These are phyloP conservation scores for Mycena belliarum DNA, from an alignment of 768 basidiomycete species.

Conservation along the genomic window DNA sequence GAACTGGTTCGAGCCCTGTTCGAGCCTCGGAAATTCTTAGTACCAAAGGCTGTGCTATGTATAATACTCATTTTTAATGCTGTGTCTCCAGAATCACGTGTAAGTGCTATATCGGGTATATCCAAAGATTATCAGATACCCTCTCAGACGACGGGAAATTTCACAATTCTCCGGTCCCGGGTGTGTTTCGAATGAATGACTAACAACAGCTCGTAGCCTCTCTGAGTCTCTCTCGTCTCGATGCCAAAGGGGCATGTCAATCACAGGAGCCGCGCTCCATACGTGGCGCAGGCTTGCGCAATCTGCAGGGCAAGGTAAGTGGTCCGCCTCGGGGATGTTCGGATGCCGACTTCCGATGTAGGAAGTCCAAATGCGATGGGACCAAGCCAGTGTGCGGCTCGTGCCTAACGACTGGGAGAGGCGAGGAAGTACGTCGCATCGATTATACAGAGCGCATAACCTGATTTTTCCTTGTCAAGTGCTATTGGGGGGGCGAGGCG, in stretches of 20 bases:
- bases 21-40: too few relatives aligned
- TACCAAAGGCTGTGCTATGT: too few relatives aligned
- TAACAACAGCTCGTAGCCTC: too few relatives aligned
- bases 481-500: constrained; percentile 13
- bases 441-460: neutral
- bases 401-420: constrained; percentile 11
- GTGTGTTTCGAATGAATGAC: too few relatives aligned
- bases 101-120: too few relatives aligned
- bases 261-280: neutral
- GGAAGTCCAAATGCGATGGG: constrained; percentile 23
- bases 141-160: too few relatives aligned
- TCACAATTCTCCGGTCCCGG: too few relatives aligned
- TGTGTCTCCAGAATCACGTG: too few relatives aligned
- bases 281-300: constrained; percentile 1
- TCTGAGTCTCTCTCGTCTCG: neutral
- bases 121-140: too few relatives aligned
- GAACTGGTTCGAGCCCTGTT: too few relatives aligned
- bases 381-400: constrained; percentile 18
- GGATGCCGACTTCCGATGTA: neutral
- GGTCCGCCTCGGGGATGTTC: neutral
- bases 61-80: too few relatives aligned
- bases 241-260: constrained; percentile 2
- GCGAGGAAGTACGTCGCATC: neutral
- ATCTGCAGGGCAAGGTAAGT: constrained; percentile 8
- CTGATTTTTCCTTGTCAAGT: constrained; percentile 6